Evolutionary conservation across 2,329 filamentous ascomycete species (phyloP), one percentile per base, ranked within the genome.

Genomic region (Paecilomyces sp.): DNA sequence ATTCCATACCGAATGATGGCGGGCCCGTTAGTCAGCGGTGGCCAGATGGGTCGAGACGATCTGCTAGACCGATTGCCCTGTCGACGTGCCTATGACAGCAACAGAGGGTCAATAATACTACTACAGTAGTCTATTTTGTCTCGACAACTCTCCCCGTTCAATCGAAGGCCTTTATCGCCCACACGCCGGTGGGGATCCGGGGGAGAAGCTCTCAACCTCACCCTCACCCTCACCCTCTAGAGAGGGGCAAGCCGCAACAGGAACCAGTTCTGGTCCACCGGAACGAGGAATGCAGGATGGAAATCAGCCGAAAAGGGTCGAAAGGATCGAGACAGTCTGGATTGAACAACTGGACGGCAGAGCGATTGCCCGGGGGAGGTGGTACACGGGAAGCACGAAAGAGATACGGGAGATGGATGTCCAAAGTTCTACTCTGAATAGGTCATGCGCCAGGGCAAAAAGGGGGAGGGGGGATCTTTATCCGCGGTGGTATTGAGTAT

Each of bases 311-410:
- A 47, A 47, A 9, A 47, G 18, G 6, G 18, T 47, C 41, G 41
- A 47, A 47, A 22, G n/a, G 4, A n/a, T 8, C 41, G n/a, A n/a
- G 41, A 47, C 41, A 18, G n/a, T 5, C n/a, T 15, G n/a, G 41
- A 8, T 33, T 12, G 11, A 33, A 33, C 31, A 33, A 33, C 31
- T 33, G 31, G 11, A 33, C 41, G 41, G 41, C 15, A 47, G 41
- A 47, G 41, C 15, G 41, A 47, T 47, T 47, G 41, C 7, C 41
- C 41, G 41, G 41, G n/a, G n/a, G n/a, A 22, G 15, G 18, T 47
- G 31, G n/a, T 47, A 47, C 41, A 47, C n/a, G 41, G 41, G 51
- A 63, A 61, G 61, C 61, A 68, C 66, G 67, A 68, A 68, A 68
- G 67, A 67, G 65, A 64, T 58, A 66, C 67, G 67, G 67, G 15